A percentile compares a stretch with the other conserved stretches of the same genome.
Conservation (phyloP, 768 basidiomycete species). For the Podaxis sp. region DNA sequence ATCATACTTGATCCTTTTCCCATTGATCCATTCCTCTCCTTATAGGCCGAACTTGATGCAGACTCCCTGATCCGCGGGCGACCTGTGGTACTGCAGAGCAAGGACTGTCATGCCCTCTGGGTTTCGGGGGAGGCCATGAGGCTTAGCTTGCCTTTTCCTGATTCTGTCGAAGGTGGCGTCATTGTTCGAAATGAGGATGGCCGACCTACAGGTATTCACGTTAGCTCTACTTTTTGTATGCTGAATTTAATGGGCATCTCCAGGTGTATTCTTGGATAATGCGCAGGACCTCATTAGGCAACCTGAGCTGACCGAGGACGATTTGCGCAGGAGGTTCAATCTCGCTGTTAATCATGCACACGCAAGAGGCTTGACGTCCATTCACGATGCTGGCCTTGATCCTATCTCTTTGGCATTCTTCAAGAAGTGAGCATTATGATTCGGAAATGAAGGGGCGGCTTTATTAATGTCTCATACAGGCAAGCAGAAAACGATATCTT, state of each 20-base stretch:
- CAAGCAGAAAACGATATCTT: slow-evolving; percentile 55
- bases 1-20: background rate
- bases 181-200: slow-evolving; percentile 67
- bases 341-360: slow-evolving; percentile 66
- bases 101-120: slow-evolving; percentile 91
- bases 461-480: slow-evolving; percentile 30
- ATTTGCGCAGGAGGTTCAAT: slow-evolving; percentile 57
- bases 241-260: slow-evolving; percentile 4
- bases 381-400: slow-evolving; percentile 82
- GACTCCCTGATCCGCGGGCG: slow-evolving; percentile 66
- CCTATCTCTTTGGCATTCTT: slow-evolving; percentile 73
- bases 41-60: slow-evolving; percentile 64
- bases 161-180: slow-evolving; percentile 71
- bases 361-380: slow-evolving; percentile 67
- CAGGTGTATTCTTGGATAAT: slow-evolving; percentile 80
- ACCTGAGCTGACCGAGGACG: slow-evolving; percentile 58
- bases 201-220: slow-evolving; percentile 59
- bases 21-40: slow-evolving; percentile 3
- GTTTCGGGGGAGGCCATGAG: slow-evolving; percentile 62
- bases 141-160: slow-evolving; percentile 58
- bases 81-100: slow-evolving; percentile 74
- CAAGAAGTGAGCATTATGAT: slow-evolving; percentile 40
- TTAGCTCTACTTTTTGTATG: slow-evolving; percentile 1
- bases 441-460: background rate
- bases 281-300: slow-evolving; percentile 72